These are phyloP conservation scores for Draba incana DNA, from an alignment of 345 rosid genomes.

Conservation along the genomic window DNA sequence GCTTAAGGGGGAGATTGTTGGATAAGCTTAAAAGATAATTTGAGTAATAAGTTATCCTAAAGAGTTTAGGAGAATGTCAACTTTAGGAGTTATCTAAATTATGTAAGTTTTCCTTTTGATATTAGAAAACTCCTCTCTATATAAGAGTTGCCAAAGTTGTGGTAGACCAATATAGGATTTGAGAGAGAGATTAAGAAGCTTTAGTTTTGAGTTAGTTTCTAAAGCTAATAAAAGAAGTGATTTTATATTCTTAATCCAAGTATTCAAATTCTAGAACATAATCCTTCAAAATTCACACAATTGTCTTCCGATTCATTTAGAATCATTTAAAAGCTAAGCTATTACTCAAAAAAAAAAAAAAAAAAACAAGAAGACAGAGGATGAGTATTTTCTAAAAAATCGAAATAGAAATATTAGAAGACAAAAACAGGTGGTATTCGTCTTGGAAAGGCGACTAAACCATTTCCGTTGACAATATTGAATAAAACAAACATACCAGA, in stretches of 20 bases:
- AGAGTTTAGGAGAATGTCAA: no score
- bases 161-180: background rate
- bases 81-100: no score
- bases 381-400: background rate
- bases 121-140: background rate
- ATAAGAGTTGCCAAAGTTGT: background rate
- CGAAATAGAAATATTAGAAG: background rate
- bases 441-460: conserved; percentile 11
- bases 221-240: background rate
- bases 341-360: no score
- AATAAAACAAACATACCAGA: conserved; percentile 38
- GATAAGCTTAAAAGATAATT: no score
- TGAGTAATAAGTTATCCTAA: no score
- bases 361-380: background rate
- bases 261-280: background rate
- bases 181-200: background rate
- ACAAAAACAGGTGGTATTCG: conserved; percentile 22
- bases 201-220: background rate
- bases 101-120: no score
- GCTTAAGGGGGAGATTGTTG: no score
- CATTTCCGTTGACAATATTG: conserved; percentile 36
- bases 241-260: background rate
- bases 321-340: background rate
- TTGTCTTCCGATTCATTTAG: background rate
- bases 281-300: background rate